Evolutionary conservation across 768 basidiomycete genomes (phyloP).

Genomic region (Boletus rubropictus): DNA sequence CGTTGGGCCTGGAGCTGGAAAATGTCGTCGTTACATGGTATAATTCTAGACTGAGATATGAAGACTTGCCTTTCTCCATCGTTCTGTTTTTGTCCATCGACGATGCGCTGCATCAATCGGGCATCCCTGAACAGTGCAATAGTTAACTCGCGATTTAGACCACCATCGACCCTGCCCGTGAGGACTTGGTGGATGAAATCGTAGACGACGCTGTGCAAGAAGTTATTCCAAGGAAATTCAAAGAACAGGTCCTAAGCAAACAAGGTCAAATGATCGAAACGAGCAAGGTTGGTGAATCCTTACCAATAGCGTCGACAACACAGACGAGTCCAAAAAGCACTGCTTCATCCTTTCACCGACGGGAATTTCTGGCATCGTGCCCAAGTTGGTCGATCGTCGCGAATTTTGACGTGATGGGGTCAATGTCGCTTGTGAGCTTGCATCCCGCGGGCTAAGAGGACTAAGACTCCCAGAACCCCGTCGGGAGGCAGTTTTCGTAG

Average conservation of each 20-base stretch:
- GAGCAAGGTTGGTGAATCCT: conserved; percentile 25
- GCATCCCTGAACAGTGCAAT: conserved; percentile 85
- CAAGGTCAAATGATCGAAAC: conserved; percentile 1
- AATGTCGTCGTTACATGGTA: conserved; percentile 4
- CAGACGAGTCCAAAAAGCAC: conserved; percentile 65
- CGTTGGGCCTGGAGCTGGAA: conserved; percentile 62
- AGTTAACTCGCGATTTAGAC: conserved; percentile 78
- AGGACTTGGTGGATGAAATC: conserved; percentile 94
- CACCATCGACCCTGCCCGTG: conserved; percentile 78
- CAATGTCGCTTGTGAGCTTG: conserved; percentile 32
- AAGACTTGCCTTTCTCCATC: conserved; percentile 62
- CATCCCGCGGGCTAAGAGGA: conserved; percentile 29
- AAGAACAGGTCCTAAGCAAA: conserved; percentile 80
- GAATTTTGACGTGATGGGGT: conserved; percentile 53
- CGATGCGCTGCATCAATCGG: conserved; percentile 73
- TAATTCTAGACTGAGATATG: not conserved
- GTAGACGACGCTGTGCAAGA: conserved; percentile 93
- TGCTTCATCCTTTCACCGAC: conserved; percentile 79
- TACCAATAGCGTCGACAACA: conserved; percentile 75
- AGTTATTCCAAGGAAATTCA: conserved; percentile 96
- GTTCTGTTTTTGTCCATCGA: conserved; percentile 79
- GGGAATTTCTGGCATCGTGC: conserved; percentile 38
- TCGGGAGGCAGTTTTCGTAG: conserved; percentile 22
- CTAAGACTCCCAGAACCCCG: conserved; percentile 23
- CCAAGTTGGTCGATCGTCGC: conserved; percentile 37